Evolutionary conservation across 352 stramenopile genomes (phyloP), one percentile per base, ranked within the genome.

Genomic region (Globisporangium cystogenes): DNA sequence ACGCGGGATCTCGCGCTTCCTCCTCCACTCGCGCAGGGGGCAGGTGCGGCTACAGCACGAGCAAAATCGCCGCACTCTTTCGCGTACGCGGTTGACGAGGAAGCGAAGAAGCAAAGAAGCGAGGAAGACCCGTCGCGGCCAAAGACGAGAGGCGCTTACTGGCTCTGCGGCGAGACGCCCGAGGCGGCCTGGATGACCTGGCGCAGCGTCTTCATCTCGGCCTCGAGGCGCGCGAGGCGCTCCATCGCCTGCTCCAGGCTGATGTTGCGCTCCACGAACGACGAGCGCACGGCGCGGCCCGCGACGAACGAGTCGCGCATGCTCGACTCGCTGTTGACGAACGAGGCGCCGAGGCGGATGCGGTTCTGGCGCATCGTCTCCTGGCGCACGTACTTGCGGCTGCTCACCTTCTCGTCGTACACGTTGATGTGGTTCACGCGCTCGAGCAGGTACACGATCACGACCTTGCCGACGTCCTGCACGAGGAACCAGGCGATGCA

Each of bases 401-500:
- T 84, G 53, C 61, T 86, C 46, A 81, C 68, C 58, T 79, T 75
- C n/a, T 80, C 53, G 21, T 68, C 58, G 36, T 74, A 81, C 42
- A 84, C 65, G 60, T 90, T 82, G 61, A 74, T 67, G 58, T 80
- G 57, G 36, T 65, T 54, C 12, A 77, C 59, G 45, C 76, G 84
- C 43, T 87, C 73, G 43, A 92, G 64, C 52, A 87, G 56, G 55
- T 76, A 81, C 23, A 85, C 57, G 15, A 86, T 45, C 21, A 84
- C 53, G 18, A 93, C 70, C 67, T 94, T 95, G 59, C 68, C 64
- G 12, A 83, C 36, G 55, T 96, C 87, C 67, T 97, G 90, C 21
- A 96, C 56, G 23, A 97, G 69, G 68, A 95, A 94, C 68, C 78
- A 97, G 15, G 78, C 27, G 15, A 97, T 49, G 42, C 78, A 93